Evolutionary conservation across 106 monocot species (phyloP).

Genomic region (Phalaenopsis equestris): DNA sequence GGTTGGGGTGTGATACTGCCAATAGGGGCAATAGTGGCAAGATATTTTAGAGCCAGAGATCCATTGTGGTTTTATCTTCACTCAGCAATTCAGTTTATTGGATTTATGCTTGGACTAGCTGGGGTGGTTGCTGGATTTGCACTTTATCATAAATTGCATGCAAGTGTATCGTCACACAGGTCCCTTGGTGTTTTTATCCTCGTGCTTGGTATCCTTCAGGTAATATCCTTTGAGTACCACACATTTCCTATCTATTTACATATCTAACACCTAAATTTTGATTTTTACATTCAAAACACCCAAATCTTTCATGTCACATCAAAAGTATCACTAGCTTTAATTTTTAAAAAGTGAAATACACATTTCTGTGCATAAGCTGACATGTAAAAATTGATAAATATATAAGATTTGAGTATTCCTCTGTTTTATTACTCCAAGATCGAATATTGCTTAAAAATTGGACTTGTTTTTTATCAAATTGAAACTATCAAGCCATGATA

Average conservation of each 20-base stretch:
- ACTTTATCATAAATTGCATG: slow-evolving; percentile 70
- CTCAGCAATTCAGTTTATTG: slow-evolving; percentile 52
- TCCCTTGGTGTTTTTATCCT: slow-evolving; percentile 72
- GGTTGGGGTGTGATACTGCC: slow-evolving; percentile 87
- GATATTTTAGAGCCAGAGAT: slow-evolving; percentile 64
- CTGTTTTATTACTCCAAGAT: too few relatives aligned
- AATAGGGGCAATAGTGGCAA: slow-evolving; percentile 72
- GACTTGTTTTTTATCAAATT: not conserved
- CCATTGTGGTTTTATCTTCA: slow-evolving; percentile 82
- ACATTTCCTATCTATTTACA: too few relatives aligned
- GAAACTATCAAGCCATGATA: too few relatives aligned
- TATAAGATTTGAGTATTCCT: too few relatives aligned
- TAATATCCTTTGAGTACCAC: not conserved
- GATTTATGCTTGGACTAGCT: slow-evolving; percentile 66
- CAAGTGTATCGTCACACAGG: slow-evolving; percentile 54
- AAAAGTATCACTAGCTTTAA: too few relatives aligned
- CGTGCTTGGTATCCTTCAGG: slow-evolving; percentile 86
- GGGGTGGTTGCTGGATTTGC: slow-evolving; percentile 60
- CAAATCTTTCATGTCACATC: too few relatives aligned
- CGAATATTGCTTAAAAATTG: too few relatives aligned
- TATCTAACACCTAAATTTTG: too few relatives aligned
- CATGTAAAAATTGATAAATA: too few relatives aligned
- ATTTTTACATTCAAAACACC: too few relatives aligned
- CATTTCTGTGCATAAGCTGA: too few relatives aligned
- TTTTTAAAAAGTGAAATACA: too few relatives aligned